Percentiles rank a stretch among this genome's conserved stretches.
Conservation (phyloP, 2,329 filamentous ascomycete species). For the Penicillium sp. region DNA sequence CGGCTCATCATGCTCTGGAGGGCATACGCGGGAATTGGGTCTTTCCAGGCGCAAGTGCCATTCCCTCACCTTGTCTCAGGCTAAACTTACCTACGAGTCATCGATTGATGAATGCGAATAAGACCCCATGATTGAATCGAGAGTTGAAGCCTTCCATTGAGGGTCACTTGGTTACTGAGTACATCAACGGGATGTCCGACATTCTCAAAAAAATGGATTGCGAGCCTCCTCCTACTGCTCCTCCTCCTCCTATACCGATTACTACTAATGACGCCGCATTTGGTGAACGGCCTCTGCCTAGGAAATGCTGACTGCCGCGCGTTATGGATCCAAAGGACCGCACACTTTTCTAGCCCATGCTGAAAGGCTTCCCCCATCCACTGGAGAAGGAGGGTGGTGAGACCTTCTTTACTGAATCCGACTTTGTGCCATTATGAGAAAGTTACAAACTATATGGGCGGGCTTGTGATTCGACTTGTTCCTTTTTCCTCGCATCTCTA, state of each 20-base stretch:
- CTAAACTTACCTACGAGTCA: too few species aligned
- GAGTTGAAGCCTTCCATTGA: neutral
- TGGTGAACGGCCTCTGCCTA: conserved; percentile 51
- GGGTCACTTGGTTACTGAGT: neutral
- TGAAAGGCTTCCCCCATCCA: neutral
- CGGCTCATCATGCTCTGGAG: conserved; percentile 56
- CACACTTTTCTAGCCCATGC: neutral
- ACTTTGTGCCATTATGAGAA: neutral
- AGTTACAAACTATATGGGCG: neutral
- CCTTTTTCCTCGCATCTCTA: neutral
- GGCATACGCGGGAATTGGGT: conserved; percentile 61
- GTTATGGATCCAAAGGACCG: conserved; percentile 35
- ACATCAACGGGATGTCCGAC: neutral
- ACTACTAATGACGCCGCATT: too few species aligned
- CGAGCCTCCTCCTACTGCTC: too few species aligned
- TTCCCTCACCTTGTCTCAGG: neutral
- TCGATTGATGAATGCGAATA: neutral
- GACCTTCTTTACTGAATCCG: neutral
- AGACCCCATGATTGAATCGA: neutral
- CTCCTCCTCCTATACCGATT: too few species aligned
- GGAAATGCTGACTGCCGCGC: conserved; percentile 48
- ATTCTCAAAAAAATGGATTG: neutral
- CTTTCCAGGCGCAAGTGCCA: conserved; percentile 48
- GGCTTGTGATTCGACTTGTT: neutral
- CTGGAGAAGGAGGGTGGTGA: neutral